Evolutionary conservation across 331 rosid species (phyloP), one percentile per base, ranked within the genome.

Genomic region (Quercus tomentella): DNA sequence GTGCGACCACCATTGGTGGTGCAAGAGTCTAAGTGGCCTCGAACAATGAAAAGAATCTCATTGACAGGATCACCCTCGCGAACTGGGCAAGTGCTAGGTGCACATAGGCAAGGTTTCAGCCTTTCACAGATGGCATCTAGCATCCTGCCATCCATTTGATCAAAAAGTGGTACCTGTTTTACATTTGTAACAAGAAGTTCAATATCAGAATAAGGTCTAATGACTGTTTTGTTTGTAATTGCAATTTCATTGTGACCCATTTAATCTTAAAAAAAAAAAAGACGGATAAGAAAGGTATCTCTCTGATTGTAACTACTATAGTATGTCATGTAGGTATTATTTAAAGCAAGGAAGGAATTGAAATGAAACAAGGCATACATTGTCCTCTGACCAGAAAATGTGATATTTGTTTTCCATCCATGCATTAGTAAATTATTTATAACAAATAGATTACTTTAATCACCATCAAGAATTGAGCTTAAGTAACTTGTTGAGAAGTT

Each of bases 1-100:
- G 88, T 88, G 68, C 94, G 77, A 12, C 94, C 94, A 58, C 94
- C 94, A 22, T 90, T 88, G 7, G 94, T 90, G 10, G 94, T 90
- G 61, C 79, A 79, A 21, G 92, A 88, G 54, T 90, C 90, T 33
- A 90, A 30, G 66, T 65, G 84, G 8, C 94, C 94, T 56, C 92
- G 45, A 14, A 90, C 83, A 18, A 90, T 86, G 87, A 90, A 90
- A 17, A 88, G 69, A 92, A 86, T 90, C 73, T 88, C 94, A 4
- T 77, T 84, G 6, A 90, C 90, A 2, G 88, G 94, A 76, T 90
- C 94, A 1, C 91, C 87, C 74, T 88, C 91, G 0, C 88, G 86
- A 57, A 86, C 86, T n/a, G 86, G 79, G 77, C 86, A 79, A 0
- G 86, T 82, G 15, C 85, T 85, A 4, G 83, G 79, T 0, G 86